Evolutionary conservation across 495 filamentous ascomycete genomes (phyloP), one percentile per base, ranked within the genome.

Genomic region (Aspergillus asperescens): DNA sequence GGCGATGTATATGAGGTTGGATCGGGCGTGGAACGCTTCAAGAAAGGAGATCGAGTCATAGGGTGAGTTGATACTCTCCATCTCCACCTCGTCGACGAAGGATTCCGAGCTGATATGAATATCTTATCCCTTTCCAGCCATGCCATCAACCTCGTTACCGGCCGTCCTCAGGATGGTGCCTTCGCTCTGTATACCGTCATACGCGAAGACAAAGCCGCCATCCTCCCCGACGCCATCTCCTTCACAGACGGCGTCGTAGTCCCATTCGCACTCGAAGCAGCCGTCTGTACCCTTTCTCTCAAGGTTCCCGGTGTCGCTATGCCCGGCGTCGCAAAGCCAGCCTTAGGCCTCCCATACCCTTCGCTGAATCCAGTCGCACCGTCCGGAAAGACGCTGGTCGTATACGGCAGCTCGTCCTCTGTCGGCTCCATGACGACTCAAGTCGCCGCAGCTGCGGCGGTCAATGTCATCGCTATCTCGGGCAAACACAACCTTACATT

Each of bases 31-130:
- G 23, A 52, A 3, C 53, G 63, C 19, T 69, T 75, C 54, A 67
- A 67, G 41, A 63, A 63, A 24, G 74, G 71, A 7, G 68, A 76
- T 52, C 72, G 75, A 28, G 72, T 78, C 20, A 56, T 72, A 42
- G 74, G 68, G 55, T 68, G 59, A 39, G 62, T 48, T 28, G 3
- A 12, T 29, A 8, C 22, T 3, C n/a, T 34, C 5, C 9, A 24
- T 34, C 46, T 38, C 46, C 16, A n/a, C n/a, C n/a, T n/a, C n/a
- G n/a, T n/a, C n/a, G n/a, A n/a, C n/a, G n/a, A n/a, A n/a, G n/a
- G n/a, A n/a, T n/a, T n/a, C n/a, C n/a, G n/a, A n/a, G n/a, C n/a
- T n/a, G n/a, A n/a, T n/a, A n/a, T n/a, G n/a, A n/a, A n/a, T n/a
- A n/a, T n/a, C n/a, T n/a, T n/a, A n/a, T n/a, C n/a, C n/a, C n/a